Base-by-base conservation (phyloP, 305 asterid species). In the Rubia peregrina region DNA sequence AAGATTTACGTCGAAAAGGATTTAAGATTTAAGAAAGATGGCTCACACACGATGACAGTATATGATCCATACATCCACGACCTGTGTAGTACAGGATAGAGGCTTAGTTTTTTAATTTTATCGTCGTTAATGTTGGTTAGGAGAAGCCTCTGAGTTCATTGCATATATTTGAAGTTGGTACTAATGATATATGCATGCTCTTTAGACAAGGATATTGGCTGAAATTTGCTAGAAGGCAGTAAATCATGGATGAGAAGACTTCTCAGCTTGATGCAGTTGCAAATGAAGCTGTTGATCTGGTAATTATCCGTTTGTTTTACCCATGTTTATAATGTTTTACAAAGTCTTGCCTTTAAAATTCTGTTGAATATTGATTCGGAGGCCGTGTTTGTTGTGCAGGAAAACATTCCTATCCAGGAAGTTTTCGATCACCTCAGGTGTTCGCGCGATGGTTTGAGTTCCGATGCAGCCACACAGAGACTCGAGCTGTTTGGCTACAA, bases 201-300 rank as follows among this genome's bases (percentile, higher is more conserved):
- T 67, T 68, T 16, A 48, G 55, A 48, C 17, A 9, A 44, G 13
- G 16, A 11, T 16, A 48, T 48, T 48, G 55, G 55, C 55, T 48
- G 55, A 16, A 11, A 48, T 24, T 48, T 11, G 55, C 55, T 0
- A 3, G 13, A 17, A 66, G 13, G 9, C 43, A 36, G 26, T 36
- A 6, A 59, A 72, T 17, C 49, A 82, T 82, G 83, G 83, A 78
- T 12, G 87, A 77, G 36, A 79, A 70, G 48, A 80, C 90, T 26
- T n/a, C 73, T 19, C 83, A 80, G 36, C 85, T 84, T 14, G 84
- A 83, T 55, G 82, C 84, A 5, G 68, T 86, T 68, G 73, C 69
- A 67, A 82, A 72, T 75, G 90, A 86, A 84, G 82, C 78, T 67
- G 87, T 86, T 80, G 86, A 86, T 80, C 83, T 86, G 80, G 90